phyloP scores from a whole-genome alignment of 2,329 filamentous ascomycete species.

The Pseudogymnoascus sp. region DNA sequence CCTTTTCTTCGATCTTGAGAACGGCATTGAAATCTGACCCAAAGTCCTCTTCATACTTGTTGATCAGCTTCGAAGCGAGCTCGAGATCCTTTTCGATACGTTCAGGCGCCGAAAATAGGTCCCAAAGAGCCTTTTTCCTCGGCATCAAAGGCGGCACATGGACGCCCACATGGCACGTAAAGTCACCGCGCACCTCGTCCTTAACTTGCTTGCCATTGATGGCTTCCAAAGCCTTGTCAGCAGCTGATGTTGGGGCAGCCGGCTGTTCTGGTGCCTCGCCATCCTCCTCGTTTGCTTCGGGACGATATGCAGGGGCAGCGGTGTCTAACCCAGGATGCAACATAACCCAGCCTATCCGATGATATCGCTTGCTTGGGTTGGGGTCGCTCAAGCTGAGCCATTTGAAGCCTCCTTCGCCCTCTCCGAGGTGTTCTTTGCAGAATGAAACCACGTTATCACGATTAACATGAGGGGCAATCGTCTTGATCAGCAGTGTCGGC shows the following conservation, averaged over 20 bases:
- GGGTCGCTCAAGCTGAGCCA: conserved; percentile 95
- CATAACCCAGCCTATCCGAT: conserved; percentile 98
- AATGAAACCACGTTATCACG: conserved; percentile 89
- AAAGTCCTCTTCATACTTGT: conserved; percentile 78
- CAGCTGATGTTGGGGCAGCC: conserved; percentile 47
- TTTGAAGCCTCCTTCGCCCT: conserved; percentile 85
- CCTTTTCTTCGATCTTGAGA: conserved; percentile 74
- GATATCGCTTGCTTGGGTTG: conserved; percentile 93
- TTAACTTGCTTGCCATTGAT: conserved; percentile 97
- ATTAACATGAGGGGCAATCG: conserved; percentile 91
- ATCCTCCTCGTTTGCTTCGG: conserved; percentile 60
- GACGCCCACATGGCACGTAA: conserved; percentile 93
- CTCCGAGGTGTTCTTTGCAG: conserved; percentile 87
- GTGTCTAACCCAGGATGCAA: conserved; percentile 69
- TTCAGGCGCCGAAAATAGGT: conserved; percentile 90
- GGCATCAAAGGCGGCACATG: conserved; percentile 82
- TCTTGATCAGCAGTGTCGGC: conserved; percentile 94
- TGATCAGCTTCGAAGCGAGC: conserved; percentile 72
- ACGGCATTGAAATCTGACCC: conserved; percentile 70
- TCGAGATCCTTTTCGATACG: conserved; percentile 84
- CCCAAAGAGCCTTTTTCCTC: conserved; percentile 93
- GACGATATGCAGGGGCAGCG: conserved; percentile 57
- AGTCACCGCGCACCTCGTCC: conserved; percentile 87
- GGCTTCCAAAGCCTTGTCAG: conserved; percentile 83
- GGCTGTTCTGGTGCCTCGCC: conserved; percentile 41